Conservation (phyloP, 495 filamentous ascomycete species). For the Tuber calosporum region DNA sequence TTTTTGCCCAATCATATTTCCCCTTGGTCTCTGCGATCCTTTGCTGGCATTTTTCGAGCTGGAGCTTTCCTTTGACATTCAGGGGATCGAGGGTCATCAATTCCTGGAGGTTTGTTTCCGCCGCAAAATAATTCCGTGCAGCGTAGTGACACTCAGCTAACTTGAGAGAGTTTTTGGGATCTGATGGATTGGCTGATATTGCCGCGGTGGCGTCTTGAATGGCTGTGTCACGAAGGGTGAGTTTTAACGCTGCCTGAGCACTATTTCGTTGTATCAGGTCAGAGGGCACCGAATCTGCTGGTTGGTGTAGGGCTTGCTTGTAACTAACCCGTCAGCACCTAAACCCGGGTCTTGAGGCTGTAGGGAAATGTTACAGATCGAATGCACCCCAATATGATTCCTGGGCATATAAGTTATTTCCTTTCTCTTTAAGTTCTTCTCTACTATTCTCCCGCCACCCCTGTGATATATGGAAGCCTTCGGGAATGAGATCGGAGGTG, state of each 20-base stretch:
- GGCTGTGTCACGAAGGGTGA: background rate
- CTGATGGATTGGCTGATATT: background rate
- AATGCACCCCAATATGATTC: background rate
- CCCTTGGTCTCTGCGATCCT: background rate
- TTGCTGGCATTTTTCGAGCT: background rate
- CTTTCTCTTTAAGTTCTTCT: constrained; percentile 4
- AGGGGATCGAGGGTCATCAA: background rate
- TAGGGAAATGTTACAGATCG: constrained; percentile 1
- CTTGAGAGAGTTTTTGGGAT: constrained; percentile 3
- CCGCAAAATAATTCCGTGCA: background rate
- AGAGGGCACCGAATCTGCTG: background rate
- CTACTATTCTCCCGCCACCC: background rate
- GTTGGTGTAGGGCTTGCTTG: background rate
- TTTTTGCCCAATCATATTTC: background rate
- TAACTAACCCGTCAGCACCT: constrained; percentile 1
- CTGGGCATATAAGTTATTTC: background rate
- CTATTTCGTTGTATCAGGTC: constrained; percentile 1
- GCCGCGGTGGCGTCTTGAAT: background rate
- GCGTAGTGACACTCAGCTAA: background rate
- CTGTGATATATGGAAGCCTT: background rate
- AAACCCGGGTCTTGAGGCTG: background rate
- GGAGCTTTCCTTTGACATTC: background rate
- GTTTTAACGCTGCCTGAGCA: background rate
- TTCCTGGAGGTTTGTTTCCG: background rate
- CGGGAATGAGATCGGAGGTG: background rate